These are phyloP conservation scores for Pleurotus tuber-regium DNA, from an alignment of 768 basidiomycete species.

Conservation along the genomic window DNA sequence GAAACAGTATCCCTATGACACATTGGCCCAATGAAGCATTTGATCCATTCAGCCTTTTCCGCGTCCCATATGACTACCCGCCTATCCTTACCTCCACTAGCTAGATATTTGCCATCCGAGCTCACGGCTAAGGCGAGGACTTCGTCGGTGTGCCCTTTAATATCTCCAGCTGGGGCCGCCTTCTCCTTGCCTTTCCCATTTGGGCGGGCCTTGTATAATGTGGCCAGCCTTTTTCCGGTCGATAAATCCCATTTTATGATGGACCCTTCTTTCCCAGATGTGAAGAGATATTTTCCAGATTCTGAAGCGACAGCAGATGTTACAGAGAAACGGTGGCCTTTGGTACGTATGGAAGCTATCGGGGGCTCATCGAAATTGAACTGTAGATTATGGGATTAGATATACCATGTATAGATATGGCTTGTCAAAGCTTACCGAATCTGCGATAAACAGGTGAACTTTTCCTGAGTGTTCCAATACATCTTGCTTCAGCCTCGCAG, in stretches of 20 bases:
- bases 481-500: slow-evolving; percentile 87
- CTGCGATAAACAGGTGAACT: slow-evolving; percentile 77
- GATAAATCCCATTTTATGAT: slow-evolving; percentile 84
- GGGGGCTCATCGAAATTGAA: slow-evolving; percentile 54
- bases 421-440: slow-evolving; percentile 47
- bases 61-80: slow-evolving; percentile 85
- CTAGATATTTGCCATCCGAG: slow-evolving; percentile 80
- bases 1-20: slow-evolving; percentile 47
- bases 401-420: neutral
- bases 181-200: slow-evolving; percentile 55
- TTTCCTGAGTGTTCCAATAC: slow-evolving; percentile 89
- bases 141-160: slow-evolving; percentile 84
- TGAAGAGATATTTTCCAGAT: slow-evolving; percentile 75
- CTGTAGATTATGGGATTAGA: slow-evolving; percentile 28
- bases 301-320: slow-evolving; percentile 81
- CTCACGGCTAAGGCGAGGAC: slow-evolving; percentile 83
- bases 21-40: slow-evolving; percentile 78
- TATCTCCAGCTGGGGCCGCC: slow-evolving; percentile 33
- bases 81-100: slow-evolving; percentile 84
- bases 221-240: slow-evolving; percentile 56
- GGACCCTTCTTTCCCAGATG: slow-evolving; percentile 86
- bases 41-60: slow-evolving; percentile 72
- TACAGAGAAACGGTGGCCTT: slow-evolving; percentile 75
- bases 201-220: slow-evolving; percentile 58
- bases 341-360: slow-evolving; percentile 51